phyloP scores from a whole-genome alignment of 148 eudicot species.

The Vaccinium vitisidaea region DNA sequence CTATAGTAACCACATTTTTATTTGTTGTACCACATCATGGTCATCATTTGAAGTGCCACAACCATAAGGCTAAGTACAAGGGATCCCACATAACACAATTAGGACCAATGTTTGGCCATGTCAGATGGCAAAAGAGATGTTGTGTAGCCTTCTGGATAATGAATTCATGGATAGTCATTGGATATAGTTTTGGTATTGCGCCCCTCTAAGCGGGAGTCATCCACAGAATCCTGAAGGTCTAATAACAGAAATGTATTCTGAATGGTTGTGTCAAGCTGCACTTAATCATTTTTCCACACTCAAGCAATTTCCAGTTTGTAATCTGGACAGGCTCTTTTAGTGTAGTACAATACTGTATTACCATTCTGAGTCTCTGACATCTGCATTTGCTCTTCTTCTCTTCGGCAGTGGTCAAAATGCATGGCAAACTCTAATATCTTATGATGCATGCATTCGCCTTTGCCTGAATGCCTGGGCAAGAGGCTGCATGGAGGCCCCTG shows the following conservation, averaged over 20 bases:
- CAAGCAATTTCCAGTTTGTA: neutral
- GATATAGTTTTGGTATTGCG: neutral
- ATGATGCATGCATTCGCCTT: slow-evolving; percentile 84
- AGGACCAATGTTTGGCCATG: too few relatives aligned
- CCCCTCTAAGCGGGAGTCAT: neutral
- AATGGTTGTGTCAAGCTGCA: neutral
- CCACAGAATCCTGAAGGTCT: neutral
- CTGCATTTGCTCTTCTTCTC: slow-evolving; percentile 2
- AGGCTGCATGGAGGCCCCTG: slow-evolving; percentile 81
- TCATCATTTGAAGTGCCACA: neutral
- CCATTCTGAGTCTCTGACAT: neutral
- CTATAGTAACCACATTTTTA: neutral
- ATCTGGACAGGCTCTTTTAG: neutral
- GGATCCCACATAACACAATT: too few relatives aligned
- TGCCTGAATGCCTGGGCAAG: slow-evolving; percentile 81
- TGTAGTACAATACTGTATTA: neutral
- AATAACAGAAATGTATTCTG: neutral
- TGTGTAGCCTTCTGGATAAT: neutral
- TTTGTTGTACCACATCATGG: neutral
- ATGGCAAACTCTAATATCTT: slow-evolving; percentile 73
- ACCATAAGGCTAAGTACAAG: too few relatives aligned
- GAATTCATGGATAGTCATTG: neutral
- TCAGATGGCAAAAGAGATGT: neutral
- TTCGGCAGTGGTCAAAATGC: slow-evolving; percentile 67
- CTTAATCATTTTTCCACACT: neutral